Evolutionary conservation across 2,329 filamentous ascomycete species (phyloP), one percentile per base, ranked within the genome.

Genomic region (Didymella lethalis): DNA sequence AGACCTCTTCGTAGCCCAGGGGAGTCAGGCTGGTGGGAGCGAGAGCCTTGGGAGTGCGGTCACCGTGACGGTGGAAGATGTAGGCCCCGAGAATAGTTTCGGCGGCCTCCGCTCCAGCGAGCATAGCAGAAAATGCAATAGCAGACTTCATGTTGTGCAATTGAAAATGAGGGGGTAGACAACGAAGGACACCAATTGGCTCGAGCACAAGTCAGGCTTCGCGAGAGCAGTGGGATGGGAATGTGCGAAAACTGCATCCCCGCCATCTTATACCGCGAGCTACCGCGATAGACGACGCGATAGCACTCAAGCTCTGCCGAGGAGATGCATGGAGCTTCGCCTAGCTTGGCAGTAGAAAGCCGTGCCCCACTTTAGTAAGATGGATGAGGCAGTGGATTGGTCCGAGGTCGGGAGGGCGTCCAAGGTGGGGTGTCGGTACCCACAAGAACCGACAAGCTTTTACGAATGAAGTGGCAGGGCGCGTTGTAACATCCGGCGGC

Each of bases 1-100:
- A 89, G 66, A 93, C 87, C 80, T 97, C 83, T 47, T 84, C 80
- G 73, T 93, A 92, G 31, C 93, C 93, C 50, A 97, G 84, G 59
- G 89, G 84, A 12, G 93, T 97, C 74, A 97, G 79, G 65, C 85
- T 84, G 28, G 91, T 87, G 12, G 90, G 90, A 45, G 87, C 82
- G 63, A 86, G 87, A 18, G 86, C 82, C 80, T 96, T 97, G 63
- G 91, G 80, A 0, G 92, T 94, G 55, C 93, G 88, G 77, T 97
- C 93, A 57, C 93, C 93, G 80, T 97, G 93, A 45, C 93, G 90
- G 68, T 92, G 88, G 82, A 96, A 96, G 78, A 97, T 88, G 77
- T 93, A 95, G 45, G 89, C 88, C 51, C 92, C 93, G 16, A 96
- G 83, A 28, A 95, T 83, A 0, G 88, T 90, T 80, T 96, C 91